A percentile compares a stretch with the other conserved stretches of the same genome.
Evolutionary conservation across 345 rosid species (phyloP).

Genomic region (Theobroma cacao): DNA sequence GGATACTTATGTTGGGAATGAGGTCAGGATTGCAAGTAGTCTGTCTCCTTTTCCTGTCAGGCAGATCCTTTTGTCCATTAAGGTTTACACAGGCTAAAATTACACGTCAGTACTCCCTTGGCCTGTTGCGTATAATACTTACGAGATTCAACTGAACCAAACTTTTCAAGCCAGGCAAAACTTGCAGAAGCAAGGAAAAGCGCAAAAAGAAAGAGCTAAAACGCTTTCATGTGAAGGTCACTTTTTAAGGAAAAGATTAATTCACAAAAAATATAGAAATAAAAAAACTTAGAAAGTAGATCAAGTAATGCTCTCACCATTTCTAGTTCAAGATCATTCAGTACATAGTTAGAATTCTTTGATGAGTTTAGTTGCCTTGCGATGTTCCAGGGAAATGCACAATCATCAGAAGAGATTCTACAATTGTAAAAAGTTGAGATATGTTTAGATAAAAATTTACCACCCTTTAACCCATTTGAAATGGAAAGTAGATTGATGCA

Average conservation of each 20-base stretch:
- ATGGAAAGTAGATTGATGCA: background rate
- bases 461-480: background rate
- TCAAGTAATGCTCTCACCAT: constrained; percentile 39
- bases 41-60: background rate
- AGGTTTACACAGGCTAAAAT: background rate
- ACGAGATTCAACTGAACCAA: background rate
- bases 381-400: constrained; percentile 40
- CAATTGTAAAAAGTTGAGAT: constrained; percentile 12
- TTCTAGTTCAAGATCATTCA: constrained; percentile 43
- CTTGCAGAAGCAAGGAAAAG: background rate
- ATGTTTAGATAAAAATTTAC: background rate
- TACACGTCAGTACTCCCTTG: background rate
- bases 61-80: background rate
- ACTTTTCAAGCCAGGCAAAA: background rate
- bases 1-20: background rate
- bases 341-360: constrained; percentile 21
- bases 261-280: background rate
- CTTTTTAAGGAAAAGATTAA: background rate
- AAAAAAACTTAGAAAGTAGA: background rate
- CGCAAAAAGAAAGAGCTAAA: background rate
- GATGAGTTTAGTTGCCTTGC: constrained; percentile 33
- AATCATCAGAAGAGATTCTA: constrained; percentile 34
- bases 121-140: background rate
- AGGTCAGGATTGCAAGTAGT: background rate
- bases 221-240: background rate